Conservation (phyloP, 768 basidiomycete species). For the Tylopilus felleus region DNA sequence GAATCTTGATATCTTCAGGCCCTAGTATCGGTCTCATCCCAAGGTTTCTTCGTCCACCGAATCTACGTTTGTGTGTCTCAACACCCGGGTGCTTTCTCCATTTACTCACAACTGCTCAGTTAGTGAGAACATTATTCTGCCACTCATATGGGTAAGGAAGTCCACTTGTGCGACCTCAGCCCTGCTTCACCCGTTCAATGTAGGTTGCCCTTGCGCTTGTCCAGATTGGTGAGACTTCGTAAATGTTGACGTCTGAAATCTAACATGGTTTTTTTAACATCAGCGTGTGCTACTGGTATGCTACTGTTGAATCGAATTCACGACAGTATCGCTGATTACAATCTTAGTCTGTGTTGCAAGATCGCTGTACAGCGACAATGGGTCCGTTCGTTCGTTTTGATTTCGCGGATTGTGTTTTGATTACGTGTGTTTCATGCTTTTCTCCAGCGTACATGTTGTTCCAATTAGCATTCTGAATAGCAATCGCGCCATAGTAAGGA, state of each 20-base stretch:
- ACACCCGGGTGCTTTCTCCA: background rate
- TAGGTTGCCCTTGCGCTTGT: background rate
- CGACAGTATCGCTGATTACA: background rate
- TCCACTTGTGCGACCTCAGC: background rate
- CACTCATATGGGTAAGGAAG: conserved; percentile 2
- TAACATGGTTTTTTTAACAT: background rate
- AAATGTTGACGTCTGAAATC: background rate
- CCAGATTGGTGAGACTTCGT: conserved; percentile 4
- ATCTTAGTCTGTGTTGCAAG: background rate
- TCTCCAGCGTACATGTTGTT: background rate
- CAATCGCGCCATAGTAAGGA: background rate
- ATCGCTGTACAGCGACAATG: background rate
- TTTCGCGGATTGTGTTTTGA: background rate
- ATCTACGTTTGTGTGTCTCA: conserved; percentile 11
- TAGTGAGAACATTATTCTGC: background rate
- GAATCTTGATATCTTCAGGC: conserved; percentile 1
- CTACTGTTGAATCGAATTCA: background rate
- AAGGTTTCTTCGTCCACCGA: conserved; percentile 14
- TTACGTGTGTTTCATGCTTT: background rate
- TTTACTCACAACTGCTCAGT: background rate
- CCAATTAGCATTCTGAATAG: background rate
- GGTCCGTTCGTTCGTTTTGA: background rate
- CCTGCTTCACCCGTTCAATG: background rate
- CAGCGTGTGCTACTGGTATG: background rate
- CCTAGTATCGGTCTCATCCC: background rate